Base-by-base conservation (phyloP, 1,284 basidiomycete genomes). In the Athelia sp. region DNA sequence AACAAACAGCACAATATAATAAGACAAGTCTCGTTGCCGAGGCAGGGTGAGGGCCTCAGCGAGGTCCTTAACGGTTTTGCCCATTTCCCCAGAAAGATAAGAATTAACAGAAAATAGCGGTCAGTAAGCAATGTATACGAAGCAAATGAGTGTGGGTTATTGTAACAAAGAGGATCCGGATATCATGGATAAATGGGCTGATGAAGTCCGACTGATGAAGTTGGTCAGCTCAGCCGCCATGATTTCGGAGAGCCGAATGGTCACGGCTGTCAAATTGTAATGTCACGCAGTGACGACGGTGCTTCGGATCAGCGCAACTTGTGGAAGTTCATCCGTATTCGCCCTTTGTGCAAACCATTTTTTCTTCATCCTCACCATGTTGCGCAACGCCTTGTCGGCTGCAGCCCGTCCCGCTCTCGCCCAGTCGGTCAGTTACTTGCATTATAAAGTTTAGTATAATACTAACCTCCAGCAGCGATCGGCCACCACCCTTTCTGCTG, bases 401-500 rank as follows among this genome's bases (percentile, higher is more conserved):
- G 72, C 73, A 51, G 67, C 74, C 50, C 82, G 84, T 54, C 78
- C 86, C 43, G 66, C 71, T 45, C 56, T 75, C 46, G 56, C 69
- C 17, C 76, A 80, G 50, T 69, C 79, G 9, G 85, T 87, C 57
- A 54, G 76, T 67, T 18, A 46, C 9, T 43, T 32, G 34, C 23
- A 46, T 50, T 51, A 18, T 18, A 47, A 14, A 23, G 26, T 48
- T 45, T 43, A 50, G 43, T 40, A 35, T n/a, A 46, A 14, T 35
- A 24, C 22, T 17, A 14, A 40, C 17, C 29, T 34, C 48, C 44
- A 45, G 26, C 62, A 87, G 84, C 74, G 87, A 64, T 65, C 78
- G 56, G 90, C 87, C 45, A 91, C 90, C 38, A 90, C 89, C 35
- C 79, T 91, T 58, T 82, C 90, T 48, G 85, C 90, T 50, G 86